A percentile compares a stretch with the other conserved stretches of the same genome.
Evolutionary conservation across 1,284 basidiomycete species (phyloP).

Genomic region (Bjerkandera adusta): DNA sequence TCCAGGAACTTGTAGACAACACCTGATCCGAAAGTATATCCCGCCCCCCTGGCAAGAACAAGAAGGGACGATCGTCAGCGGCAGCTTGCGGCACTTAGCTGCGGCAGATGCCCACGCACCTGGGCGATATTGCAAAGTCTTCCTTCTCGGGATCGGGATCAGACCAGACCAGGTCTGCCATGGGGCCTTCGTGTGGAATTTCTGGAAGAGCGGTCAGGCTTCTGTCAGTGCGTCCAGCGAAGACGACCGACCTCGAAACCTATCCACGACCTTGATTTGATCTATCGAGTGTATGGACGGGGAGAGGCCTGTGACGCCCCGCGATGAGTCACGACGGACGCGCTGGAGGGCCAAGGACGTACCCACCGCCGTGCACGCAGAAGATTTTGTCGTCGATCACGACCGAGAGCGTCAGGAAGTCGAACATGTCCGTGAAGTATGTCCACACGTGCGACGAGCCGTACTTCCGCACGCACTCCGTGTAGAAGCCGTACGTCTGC

Average conservation of each 20-base stretch:
- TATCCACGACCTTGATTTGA: constrained; percentile 98
- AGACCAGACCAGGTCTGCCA: constrained; percentile 99
- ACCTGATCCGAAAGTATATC: constrained; percentile 97
- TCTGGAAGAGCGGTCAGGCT: constrained; percentile 47
- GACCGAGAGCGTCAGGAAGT: constrained; percentile 95
- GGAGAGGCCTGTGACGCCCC: constrained; percentile 69
- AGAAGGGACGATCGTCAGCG: constrained; percentile 14
- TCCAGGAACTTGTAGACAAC: constrained; percentile 98
- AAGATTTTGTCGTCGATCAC: constrained; percentile 99
- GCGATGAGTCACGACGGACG: too few species aligned
- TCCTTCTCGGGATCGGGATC: constrained; percentile 99
- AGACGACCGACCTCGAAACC: constrained; percentile 76
- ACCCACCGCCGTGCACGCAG: constrained; percentile 93
- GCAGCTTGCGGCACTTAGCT: too few species aligned
- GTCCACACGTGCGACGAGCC: constrained; percentile 97
- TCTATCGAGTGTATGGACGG: constrained; percentile 99
- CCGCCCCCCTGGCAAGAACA: constrained; percentile 75
- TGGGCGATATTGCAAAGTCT: constrained; percentile 97
- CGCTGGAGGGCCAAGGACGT: constrained; percentile 15
- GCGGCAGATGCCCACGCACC: constrained; percentile 49
- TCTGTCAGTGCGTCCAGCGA: neutral
- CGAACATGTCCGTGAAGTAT: constrained; percentile 99
- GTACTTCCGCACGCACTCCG: constrained; percentile 98
- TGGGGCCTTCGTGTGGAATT: constrained; percentile 99
- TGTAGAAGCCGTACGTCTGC: constrained; percentile 99